Base-by-base conservation (phyloP, 2,329 filamentous ascomycete species). In the Epichloe aotearoae region DNA sequence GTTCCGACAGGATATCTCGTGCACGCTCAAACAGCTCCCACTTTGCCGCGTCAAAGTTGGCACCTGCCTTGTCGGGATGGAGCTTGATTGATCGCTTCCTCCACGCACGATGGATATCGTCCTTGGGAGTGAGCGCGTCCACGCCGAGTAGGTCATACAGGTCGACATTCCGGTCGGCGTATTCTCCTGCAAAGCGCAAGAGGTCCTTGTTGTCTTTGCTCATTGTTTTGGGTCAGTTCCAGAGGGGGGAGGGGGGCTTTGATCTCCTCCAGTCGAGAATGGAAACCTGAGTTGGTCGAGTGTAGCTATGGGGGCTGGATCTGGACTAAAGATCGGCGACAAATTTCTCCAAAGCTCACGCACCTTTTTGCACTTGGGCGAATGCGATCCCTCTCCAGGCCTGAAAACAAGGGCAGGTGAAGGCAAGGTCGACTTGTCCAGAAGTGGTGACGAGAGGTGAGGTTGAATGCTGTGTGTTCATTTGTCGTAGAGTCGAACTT, bases 41-140 rank as follows among this genome's bases (percentile, higher is more conserved):
- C 61, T 86, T 86, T 51, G 83, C 82, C 44, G 87, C 76, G 57
- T 93, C 88, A 59, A 84, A 88, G 38, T 76, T 71, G 49, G 79
- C 80, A 55, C 83, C 79, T 50, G 90, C 83, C 70, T 96, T 95
- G 75, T 97, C 91, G 1, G 91, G 91, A 66, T 97, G 91, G 72
- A 90, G 88, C 62, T 88, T 88, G n/a, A 95, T 74, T 3, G 88
- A 88, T 33, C 84, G 83, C 60, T 87, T 86, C 53, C 88, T 81
- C 74, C 91, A 96, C 43, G 88, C 88, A 57, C 85, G 82, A 56
- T 87, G 83, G 60, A 95, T 84, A 55, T 89, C 84, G n/a, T 80
- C 70, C 51, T 84, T 83, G 19, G 75, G 69, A 0, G 83, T 79
- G 17, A 82, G 75, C 19, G 80, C 73, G 51, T 80, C 72, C 47